Base-by-base conservation (phyloP, 805 yeast genomes). In the Yarrowia sp. region DNA sequence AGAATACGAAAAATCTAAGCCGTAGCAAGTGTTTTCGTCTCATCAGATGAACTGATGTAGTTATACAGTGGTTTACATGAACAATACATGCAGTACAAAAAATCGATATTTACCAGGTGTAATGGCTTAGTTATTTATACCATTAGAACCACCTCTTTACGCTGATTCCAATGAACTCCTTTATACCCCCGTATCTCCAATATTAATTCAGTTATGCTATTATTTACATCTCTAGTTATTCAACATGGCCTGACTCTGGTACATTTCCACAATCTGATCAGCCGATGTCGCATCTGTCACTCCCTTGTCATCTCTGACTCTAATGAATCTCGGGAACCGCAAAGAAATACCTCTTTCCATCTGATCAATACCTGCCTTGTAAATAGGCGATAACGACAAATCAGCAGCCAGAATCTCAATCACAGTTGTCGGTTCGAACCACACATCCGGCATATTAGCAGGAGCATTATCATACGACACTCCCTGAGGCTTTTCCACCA, bases 381-480 rank as follows among this genome's bases (percentile, higher is more conserved):
- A 92, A 5, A 90, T 80, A 0, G 98, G 98, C 62, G 96, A 88
- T 65, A 91, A 80, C 0, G 96, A 89, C 61, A 92, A 80, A 76
- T 92, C 98, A 0, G 98, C 98, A 0, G 96, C 89, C 66, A 90
- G 79, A 0, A 92, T 96, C 76, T 92, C 98, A 78, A 95, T 91
- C 7, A 92, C 81, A 31, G 80, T 75, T 0, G 87, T 81, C 8
- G 98, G 97, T 71, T 92, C 96, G 72, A 92, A 89, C 98, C 98
- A 92, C 8, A 92, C 91, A 73, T 92, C 97, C 0, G 98, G 98
- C 53, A 79, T 81, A 4, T 92, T 90, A 69, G 84, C 84, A 0
- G 89, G 76, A 65, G 82, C 81, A 1, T 80, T 75, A 72, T 89
- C 95, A 73, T 83, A 90, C 1, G 86, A 80, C 68, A 83, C 84